Evolutionary conservation across 2,329 filamentous ascomycete genomes (phyloP).

Genomic region (Tolypocladium ovalisporum): DNA sequence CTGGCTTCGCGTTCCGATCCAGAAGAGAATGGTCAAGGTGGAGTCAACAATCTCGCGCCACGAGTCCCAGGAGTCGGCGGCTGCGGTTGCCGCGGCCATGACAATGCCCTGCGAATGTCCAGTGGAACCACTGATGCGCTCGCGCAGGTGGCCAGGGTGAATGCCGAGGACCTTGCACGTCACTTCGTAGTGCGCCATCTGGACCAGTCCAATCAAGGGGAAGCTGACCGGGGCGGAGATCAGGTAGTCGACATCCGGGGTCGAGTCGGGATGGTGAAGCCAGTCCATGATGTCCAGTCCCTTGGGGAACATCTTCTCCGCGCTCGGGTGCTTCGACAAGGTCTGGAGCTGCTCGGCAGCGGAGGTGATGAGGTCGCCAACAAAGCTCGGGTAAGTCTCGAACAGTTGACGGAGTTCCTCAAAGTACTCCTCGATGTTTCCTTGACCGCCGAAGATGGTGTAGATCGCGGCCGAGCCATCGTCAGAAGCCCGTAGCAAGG

Average conservation of each 20-base stretch:
- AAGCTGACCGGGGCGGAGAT: constrained; percentile 93
- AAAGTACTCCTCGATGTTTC: constrained; percentile 99
- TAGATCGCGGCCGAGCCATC: constrained; percentile 80
- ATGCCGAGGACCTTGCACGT: constrained; percentile 86
- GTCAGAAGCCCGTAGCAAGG: constrained; percentile 76
- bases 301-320: constrained; percentile 93
- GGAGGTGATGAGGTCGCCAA: constrained; percentile 71
- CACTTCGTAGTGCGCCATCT: constrained; percentile 90
- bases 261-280: constrained; percentile 80
- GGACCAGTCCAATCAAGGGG: constrained; percentile 89
- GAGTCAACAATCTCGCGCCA: constrained; percentile 72
- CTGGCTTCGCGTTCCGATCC: constrained; percentile 95
- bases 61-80: constrained; percentile 85
- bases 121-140: constrained; percentile 76
- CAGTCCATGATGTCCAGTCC: constrained; percentile 92
- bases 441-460: constrained; percentile 91
- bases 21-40: constrained; percentile 89
- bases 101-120: constrained; percentile 96
- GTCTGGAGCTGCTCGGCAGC: constrained; percentile 81
- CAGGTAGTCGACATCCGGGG: constrained; percentile 88
- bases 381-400: constrained; percentile 81
- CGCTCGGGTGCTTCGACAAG: constrained; percentile 70
- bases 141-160: constrained; percentile 77
- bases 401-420: constrained; percentile 91
- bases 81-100: constrained; percentile 82